Evolutionary conservation across 345 rosid genomes (phyloP).

Genomic region (Theobroma cacao): DNA sequence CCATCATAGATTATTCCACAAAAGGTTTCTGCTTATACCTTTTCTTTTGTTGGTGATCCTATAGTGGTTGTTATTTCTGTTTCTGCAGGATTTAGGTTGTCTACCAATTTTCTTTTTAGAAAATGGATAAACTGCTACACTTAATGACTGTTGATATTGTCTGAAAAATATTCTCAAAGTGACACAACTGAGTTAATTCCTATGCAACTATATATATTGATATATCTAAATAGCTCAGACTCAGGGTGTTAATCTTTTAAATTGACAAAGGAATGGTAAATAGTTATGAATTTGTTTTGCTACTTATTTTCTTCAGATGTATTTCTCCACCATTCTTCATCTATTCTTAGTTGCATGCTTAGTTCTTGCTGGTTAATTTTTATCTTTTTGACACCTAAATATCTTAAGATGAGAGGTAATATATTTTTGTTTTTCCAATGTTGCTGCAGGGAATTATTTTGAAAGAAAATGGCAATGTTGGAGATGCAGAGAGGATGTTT

Average conservation of each 20-base stretch:
- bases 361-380: not conserved
- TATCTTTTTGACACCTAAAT: not conserved
- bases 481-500: conserved; percentile 98
- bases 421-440: not conserved
- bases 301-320: not conserved
- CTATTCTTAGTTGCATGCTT: not conserved
- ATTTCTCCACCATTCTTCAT: not conserved
- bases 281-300: not conserved
- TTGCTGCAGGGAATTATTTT: conserved; percentile 74
- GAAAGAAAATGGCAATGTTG: conserved; percentile 78
- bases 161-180: not conserved
- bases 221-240: not conserved
- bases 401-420: not conserved
- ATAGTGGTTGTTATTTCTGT: not conserved
- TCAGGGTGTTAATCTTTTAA: not conserved
- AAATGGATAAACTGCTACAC: no score
- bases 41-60: not conserved
- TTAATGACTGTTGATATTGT: not conserved
- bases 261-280: not conserved
- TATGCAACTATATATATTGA: not conserved
- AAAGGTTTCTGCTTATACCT: not conserved
- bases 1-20: not conserved
- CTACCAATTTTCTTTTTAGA: not conserved
- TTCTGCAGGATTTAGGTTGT: not conserved
- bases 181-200: not conserved